Evolutionary conservation across 106 monocot genomes (phyloP).

Genomic region (Dendrobium officinale): DNA sequence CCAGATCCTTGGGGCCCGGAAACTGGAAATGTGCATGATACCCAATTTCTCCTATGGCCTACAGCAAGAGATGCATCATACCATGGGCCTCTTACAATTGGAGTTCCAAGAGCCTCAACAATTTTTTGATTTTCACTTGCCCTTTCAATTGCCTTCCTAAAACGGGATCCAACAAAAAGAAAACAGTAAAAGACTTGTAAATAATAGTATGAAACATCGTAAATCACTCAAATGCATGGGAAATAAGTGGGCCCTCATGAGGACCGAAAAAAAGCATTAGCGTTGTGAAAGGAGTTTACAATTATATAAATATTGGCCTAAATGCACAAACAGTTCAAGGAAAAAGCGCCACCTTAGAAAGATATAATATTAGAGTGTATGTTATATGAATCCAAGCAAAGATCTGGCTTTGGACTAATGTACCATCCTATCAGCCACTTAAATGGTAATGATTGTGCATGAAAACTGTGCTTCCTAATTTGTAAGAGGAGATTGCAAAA

Average conservation of each 20-base stretch:
- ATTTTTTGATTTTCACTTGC: constrained; percentile 70
- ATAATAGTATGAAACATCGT: not conserved
- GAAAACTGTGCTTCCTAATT: no score
- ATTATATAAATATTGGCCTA: not conserved
- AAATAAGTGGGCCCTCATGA: not conserved
- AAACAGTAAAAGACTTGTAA: not conserved
- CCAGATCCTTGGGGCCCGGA: constrained; percentile 85
- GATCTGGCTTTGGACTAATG: not conserved
- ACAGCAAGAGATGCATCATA: constrained; percentile 90
- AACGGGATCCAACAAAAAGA: constrained; percentile 7
- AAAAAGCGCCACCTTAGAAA: no score
- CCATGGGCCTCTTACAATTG: constrained; percentile 91
- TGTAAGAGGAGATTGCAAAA: no score
- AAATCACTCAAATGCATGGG: not conserved
- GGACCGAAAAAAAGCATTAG: no score
- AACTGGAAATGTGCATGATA: constrained; percentile 95
- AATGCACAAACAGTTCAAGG: not conserved
- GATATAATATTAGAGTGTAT: no score
- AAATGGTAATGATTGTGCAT: not conserved
- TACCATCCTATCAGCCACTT: not conserved
- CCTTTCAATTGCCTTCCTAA: constrained; percentile 86
- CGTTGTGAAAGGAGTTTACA: not conserved
- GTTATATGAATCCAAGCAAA: not conserved
- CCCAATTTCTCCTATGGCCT: constrained; percentile 55
- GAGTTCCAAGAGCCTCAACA: constrained; percentile 70